Percentiles rank a stretch among this genome's conserved stretches.
phyloP scores from a whole-genome alignment of 257 asterid genomes.

The Nicotiana paniculata region DNA sequence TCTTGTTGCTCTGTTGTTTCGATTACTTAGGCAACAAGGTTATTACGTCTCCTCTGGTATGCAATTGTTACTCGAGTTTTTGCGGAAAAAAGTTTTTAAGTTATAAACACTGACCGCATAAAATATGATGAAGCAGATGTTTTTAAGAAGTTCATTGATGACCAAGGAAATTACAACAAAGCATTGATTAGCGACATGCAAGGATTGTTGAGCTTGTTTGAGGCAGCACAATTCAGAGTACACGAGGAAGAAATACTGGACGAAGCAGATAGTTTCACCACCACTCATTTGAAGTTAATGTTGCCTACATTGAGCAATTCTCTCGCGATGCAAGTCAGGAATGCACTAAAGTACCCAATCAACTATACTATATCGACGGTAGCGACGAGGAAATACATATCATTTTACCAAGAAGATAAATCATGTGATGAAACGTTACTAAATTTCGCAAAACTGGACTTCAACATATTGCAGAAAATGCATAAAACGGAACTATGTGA shows the following conservation, averaged over 20 bases:
- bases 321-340: not conserved
- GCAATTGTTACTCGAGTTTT: too few species aligned
- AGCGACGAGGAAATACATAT: not conserved
- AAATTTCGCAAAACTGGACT: constrained; percentile 23
- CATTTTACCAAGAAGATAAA: too few species aligned
- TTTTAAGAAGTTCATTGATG: constrained; percentile 18
- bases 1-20: constrained; percentile 6
- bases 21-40: constrained; percentile 17
- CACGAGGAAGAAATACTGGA: not conserved
- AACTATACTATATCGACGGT: constrained; percentile 15
- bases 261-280: constrained; percentile 20
- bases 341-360: not conserved
- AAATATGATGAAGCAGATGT: constrained; percentile 5
- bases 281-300: constrained; percentile 9
- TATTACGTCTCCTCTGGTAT: not conserved
- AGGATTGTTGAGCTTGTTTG: too few species aligned
- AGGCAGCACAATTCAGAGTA: too few species aligned
- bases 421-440: not conserved
- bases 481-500: constrained; percentile 17
- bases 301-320: not conserved
- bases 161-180: constrained; percentile 11
- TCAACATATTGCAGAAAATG: constrained; percentile 20
- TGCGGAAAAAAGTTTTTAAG: too few species aligned
- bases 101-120: too few species aligned
- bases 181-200: not conserved